Evolutionary conservation across 179 eudicot genomes (phyloP).

Genomic region (Beta lomatogona): DNA sequence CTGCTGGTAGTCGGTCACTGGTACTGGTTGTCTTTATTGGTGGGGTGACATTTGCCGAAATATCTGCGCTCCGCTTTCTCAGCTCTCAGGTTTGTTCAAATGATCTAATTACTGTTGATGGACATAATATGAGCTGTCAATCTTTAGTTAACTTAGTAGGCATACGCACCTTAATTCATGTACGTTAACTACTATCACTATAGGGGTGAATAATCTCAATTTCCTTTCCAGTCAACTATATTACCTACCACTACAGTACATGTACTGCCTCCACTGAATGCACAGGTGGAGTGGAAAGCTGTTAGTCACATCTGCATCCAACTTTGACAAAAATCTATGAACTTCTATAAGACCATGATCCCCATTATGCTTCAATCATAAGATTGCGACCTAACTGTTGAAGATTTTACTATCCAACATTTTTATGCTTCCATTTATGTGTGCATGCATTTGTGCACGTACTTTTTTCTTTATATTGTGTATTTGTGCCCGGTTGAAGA

Average conservation of each 20-base stretch:
- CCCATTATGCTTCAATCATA: not conserved
- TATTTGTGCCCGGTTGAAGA: not conserved
- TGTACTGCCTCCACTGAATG: not conserved
- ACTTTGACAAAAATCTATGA: not conserved
- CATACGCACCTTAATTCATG: not conserved
- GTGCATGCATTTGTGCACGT: not conserved
- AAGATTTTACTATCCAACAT: not conserved
- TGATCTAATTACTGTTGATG: not conserved
- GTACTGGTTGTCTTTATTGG: conserved; percentile 94
- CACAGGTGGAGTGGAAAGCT: not conserved
- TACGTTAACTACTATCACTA: not conserved
- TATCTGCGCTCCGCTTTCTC: conserved; percentile 96
- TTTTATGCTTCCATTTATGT: not conserved
- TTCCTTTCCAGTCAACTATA: not conserved
- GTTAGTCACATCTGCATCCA: not conserved
- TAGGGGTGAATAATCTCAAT: not conserved
- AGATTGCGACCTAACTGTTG: not conserved
- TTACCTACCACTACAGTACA: not conserved
- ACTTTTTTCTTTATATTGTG: not conserved
- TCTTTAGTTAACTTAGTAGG: not conserved
- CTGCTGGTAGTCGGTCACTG: conserved; percentile 79
- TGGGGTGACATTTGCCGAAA: conserved; percentile 96
- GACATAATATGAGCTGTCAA: not conserved
- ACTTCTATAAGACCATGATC: not conserved
- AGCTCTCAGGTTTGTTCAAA: conserved; percentile 74